Evolutionary conservation across 352 stramenopile species (phyloP).

Genomic region (Phytophthora ramorum): DNA sequence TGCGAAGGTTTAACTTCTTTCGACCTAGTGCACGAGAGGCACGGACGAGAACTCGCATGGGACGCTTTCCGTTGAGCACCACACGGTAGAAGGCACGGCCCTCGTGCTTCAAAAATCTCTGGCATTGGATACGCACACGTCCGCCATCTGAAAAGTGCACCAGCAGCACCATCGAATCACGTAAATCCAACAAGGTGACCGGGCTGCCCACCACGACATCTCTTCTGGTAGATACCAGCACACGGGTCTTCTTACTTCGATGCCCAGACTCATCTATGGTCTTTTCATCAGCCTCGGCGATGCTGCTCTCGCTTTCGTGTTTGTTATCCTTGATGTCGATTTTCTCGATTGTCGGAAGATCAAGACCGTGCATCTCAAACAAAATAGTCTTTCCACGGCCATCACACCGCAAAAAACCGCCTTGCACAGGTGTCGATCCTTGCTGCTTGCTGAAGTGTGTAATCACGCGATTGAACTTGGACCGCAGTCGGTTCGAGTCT

Average conservation of each 20-base stretch:
- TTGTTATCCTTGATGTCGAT: conserved; percentile 55
- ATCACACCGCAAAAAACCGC: conserved; percentile 78
- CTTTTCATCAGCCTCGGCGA: conserved; percentile 16
- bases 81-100: conserved; percentile 62
- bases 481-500: conserved; percentile 82
- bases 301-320: background rate
- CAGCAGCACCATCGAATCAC: conserved; percentile 53
- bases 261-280: conserved; percentile 10
- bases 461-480: conserved; percentile 87
- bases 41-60: conserved; percentile 62
- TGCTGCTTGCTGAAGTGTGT: conserved; percentile 80
- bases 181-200: conserved; percentile 52
- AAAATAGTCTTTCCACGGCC: conserved; percentile 74
- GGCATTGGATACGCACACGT: conserved; percentile 51
- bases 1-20: conserved; percentile 45
- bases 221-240: conserved; percentile 31
- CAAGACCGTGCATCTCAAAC: conserved; percentile 74
- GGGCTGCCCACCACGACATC: conserved; percentile 47
- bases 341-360: conserved; percentile 55
- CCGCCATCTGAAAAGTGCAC: conserved; percentile 71
- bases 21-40: conserved; percentile 27
- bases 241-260: conserved; percentile 7
- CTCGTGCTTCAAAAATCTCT: conserved; percentile 51
- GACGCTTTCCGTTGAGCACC: conserved; percentile 58
- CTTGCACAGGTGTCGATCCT: conserved; percentile 59